Evolutionary conservation across 192 early-diverging fungal genomes (phyloP), one percentile per base, ranked within the genome.

Genomic region (Coemansia sp.): DNA sequence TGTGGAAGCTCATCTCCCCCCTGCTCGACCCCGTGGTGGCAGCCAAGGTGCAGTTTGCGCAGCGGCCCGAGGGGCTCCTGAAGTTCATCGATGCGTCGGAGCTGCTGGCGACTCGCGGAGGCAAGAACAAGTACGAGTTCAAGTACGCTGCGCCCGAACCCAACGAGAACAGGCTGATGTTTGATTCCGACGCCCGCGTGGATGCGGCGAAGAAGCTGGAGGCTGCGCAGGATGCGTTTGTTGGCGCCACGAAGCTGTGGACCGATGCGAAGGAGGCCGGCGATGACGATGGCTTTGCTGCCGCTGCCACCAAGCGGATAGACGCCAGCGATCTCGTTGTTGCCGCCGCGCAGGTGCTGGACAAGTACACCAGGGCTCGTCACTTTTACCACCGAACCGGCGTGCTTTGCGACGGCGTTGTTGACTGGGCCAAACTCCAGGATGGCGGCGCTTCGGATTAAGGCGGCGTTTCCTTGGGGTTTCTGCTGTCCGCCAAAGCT

Each of bases 11-110:
- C 65, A 94, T 97, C 64, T 84, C 88, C 42, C 91, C 93, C 16
- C 83, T 94, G 60, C 82, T 97, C 12, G 95, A 97, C 76, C 93
- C 95, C 11, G 92, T 95, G 12, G 95, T 97, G 3, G 94, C 89
- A 12, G 78, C 86, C 63, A 97, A 97, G 72, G 90, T 97, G 69
- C 78, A 86, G 39, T 96, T 97, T 67, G 88, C 91, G 15, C 87
- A 90, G 39, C 84, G 75, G 41, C 68, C 88, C 60, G 88, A 92
- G 37, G 87, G 89, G 8, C 68, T 95, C 26, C 71, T 80, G 21
- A 76, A 90, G 42, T 89, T 86, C 58, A 89, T 97, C 46, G 85
- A 88, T 46, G 71, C 73, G 6, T 76, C 82, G 13, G 71, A 88
- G 61, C 65, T 97, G n/a, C 88, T 90, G 40, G 71, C 78, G 60